Evolutionary conservation across 176 grass and related monocot species (phyloP), one percentile per base, ranked within the genome.

Genomic region (Echinochloa phyllopogon): DNA sequence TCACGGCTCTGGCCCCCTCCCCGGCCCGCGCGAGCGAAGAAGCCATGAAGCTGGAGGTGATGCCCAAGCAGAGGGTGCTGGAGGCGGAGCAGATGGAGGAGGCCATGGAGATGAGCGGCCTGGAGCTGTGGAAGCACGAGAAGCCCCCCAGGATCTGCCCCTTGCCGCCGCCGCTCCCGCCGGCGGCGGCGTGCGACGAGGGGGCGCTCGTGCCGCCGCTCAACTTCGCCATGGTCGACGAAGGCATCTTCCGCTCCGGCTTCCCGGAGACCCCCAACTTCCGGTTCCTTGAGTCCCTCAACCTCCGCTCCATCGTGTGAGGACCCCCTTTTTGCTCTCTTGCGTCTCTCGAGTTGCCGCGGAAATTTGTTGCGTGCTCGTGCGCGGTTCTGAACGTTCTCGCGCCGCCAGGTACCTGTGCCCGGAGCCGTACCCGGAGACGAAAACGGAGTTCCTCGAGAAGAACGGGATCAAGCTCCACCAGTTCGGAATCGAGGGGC

Each of bases 221-320:
- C 60, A 95, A 95, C 79, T 95, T 95, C 81, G 88, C 93, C 42
- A 90, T 88, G 83, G 93, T 95, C 37, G 88, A 91, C 67, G 86
- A 90, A 33, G 93, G 93, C 80, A 80, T 95, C 83, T 95, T 79
- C 88, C 93, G 93, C 75, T 95, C 93, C 47, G 90, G 93, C 33
- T 95, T 95, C 86, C 93, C 93, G 27, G 78, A 70, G 24, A 16
- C 64, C 3, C 1, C 74, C 86, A 95, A 95, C 59, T 93, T 95
- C 83, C 69, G 70, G 62, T 95, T 95, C 85, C 57, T 95, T 64
- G 74, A 91, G 69, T 81, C 85, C 21, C 93, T 95, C 75, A 91
- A 93, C 43, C 93, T 95, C 72, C 88, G 90, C 42, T 92, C 88
- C 62, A 87, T 95, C 86, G 88, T 95, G 93, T 95, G 84, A 82